Conservation (phyloP, 2,329 filamentous ascomycete genomes). For the Clarireedia paspali region DNA sequence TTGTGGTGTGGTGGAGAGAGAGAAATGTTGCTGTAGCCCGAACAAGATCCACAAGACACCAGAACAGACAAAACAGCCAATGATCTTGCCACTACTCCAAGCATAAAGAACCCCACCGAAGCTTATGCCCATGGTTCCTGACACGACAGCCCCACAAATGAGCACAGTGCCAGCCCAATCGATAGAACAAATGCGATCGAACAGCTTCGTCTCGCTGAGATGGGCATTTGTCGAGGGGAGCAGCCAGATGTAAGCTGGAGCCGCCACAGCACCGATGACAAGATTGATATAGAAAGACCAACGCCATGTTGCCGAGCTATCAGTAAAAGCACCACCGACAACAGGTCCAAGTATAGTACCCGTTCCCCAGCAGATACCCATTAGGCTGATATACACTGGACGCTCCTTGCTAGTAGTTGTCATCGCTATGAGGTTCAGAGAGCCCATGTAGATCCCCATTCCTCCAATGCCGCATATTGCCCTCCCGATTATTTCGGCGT, state of each 20-base stretch:
- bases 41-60: conserved; percentile 28
- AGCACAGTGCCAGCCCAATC: conserved; percentile 23
- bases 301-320: conserved; percentile 20
- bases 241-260: conserved; percentile 12
- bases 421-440: conserved; percentile 8
- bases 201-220: not conserved
- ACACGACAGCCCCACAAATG: conserved; percentile 29
- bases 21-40: conserved; percentile 21
- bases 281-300: conserved; percentile 30
- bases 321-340: conserved; percentile 26
- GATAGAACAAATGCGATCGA: conserved; percentile 1
- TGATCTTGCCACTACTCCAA: conserved; percentile 24
- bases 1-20: conserved; percentile 19
- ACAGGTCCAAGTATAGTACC: conserved; percentile 14
- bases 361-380: conserved; percentile 10
- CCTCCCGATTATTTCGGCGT: conserved; percentile 38
- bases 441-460: conserved; percentile 34
- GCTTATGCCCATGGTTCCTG: conserved; percentile 29
- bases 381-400: conserved; percentile 8
- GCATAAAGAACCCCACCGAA: conserved; percentile 28
- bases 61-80: conserved; percentile 36
- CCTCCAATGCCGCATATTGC: conserved; percentile 35
- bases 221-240: conserved; percentile 2
- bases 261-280: conserved; percentile 25
- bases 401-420: conserved; percentile 6